These are phyloP conservation scores for Rosa hybrid DNA, from an alignment of 331 rosid genomes.

Conservation along the genomic window DNA sequence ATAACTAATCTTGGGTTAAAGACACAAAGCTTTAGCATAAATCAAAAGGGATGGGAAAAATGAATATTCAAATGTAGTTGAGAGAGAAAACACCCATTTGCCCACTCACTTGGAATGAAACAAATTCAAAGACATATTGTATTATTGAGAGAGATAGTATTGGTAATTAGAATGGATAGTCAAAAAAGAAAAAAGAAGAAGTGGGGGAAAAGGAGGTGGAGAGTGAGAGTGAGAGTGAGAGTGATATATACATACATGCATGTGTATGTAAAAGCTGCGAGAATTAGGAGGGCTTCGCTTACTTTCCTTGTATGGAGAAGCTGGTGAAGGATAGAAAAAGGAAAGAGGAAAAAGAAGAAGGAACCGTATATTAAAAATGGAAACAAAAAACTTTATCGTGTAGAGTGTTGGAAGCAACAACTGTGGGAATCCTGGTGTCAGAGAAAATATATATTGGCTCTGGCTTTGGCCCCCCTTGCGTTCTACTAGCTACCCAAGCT, in stretches of 20 bases:
- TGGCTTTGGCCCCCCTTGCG: not conserved
- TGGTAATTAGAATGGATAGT: not conserved
- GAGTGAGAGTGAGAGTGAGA: conserved; percentile 9
- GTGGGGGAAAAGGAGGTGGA: not conserved
- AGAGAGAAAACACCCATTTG: conserved; percentile 31
- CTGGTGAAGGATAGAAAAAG: conserved; percentile 30
- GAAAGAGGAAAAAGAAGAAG: conserved; percentile 24
- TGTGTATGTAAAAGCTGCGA: conserved; percentile 30
- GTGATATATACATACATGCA: not conserved
- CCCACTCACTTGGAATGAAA: conserved; percentile 36
- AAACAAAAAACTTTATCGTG: conserved; percentile 52
- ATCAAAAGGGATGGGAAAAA: conserved; percentile 14
- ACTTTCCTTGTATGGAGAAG: conserved; percentile 39
- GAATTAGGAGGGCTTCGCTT: not conserved
- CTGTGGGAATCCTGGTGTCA: conserved; percentile 86
- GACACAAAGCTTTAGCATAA: not conserved
- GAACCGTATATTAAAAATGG: conserved; percentile 42
- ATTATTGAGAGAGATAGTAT: not conserved
- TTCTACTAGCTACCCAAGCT: not conserved
- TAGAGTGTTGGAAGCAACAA: conserved; percentile 81
- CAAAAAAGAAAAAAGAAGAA: not conserved
- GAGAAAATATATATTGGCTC: conserved; percentile 25
- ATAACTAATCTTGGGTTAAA: not conserved
- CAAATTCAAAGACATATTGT: conserved; percentile 21
- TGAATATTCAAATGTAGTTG: conserved; percentile 21